A percentile compares a stretch with the other conserved stretches of the same genome.
Evolutionary conservation across 2,329 filamentous ascomycete genomes (phyloP).

Genomic region (Calonectria fujianensis): DNA sequence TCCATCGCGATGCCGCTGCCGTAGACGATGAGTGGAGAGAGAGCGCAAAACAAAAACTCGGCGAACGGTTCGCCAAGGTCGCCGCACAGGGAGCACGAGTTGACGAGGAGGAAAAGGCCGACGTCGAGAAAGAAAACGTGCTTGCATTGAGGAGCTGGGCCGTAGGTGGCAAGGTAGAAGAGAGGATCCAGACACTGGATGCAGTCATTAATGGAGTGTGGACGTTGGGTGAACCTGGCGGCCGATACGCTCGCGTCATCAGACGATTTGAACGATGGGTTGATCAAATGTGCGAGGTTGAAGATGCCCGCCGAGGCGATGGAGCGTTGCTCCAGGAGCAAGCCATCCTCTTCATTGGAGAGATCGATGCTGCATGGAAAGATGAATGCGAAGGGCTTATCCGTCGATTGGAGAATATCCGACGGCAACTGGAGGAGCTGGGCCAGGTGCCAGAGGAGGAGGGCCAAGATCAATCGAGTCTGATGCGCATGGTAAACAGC

Average conservation of each 20-base stretch:
- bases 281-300: constrained; percentile 66
- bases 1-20: constrained; percentile 73
- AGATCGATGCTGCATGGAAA: constrained; percentile 75
- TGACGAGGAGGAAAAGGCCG: constrained; percentile 63
- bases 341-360: constrained; percentile 69
- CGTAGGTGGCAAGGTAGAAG: constrained; percentile 66
- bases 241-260: constrained; percentile 73
- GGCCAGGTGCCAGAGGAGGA: constrained; percentile 54
- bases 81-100: constrained; percentile 60
- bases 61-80: constrained; percentile 65
- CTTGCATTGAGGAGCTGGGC: constrained; percentile 73
- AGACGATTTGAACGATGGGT: constrained; percentile 77
- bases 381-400: constrained; percentile 72
- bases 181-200: constrained; percentile 75
- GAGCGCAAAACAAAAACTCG: constrained; percentile 72
- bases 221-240: constrained; percentile 73
- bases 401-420: constrained; percentile 74
- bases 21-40: constrained; percentile 71
- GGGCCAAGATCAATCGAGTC: constrained; percentile 57
- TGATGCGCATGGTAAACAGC: constrained; percentile 69
- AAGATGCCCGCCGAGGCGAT: constrained; percentile 65
- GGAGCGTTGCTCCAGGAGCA: constrained; percentile 60
- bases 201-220: constrained; percentile 74
- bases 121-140: constrained; percentile 70
- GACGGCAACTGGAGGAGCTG: constrained; percentile 68